Base-by-base conservation (phyloP, 306 rosid species). In the Ormosia semicastrata region DNA sequence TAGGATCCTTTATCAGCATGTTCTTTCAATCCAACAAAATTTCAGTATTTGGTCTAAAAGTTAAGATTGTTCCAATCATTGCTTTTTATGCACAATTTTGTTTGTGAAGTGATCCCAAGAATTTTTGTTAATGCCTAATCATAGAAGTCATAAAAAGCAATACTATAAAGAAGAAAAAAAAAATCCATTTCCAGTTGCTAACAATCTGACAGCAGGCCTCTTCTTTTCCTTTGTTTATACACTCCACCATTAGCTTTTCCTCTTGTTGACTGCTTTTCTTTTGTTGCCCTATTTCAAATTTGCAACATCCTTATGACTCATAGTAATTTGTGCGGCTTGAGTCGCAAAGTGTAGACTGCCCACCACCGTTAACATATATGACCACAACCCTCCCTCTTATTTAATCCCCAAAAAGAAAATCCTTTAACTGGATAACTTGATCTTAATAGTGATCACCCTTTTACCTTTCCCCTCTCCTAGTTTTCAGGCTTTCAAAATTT, bases 91-190 rank as follows among this genome's bases (percentile, higher is more conserved):
- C 83, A 83, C 82, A 80, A 82, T 86, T 85, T 88, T 83, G 91
- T 89, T 86, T 83, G 83, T 62, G 86, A 86, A 88, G 87, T 89
- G 92, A 95, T 95, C 96, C 97, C 93, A 87, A 90, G 72, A 78
- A 74, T 75, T 59, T 83, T 83, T 83, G 77, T 47, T 80, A 73
- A 85, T 68, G 79, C 82, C 85, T 83, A 90, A 90, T 89, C 97
- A 95, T 90, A 83, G 90, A 95, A 93, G 93, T 90, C 97, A 92
- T 85, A 89, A 88, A 93, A 93, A 92, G 93, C 88, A 88, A 90
- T 59, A 24, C 24, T 24, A 75, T 73, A 52, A 46, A 36, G 49
- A 78, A 82, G 58, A 84, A 83, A 80, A 77, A 52, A 58, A 81
- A 84, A 86, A 79, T 68, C 57, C 53, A 87, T 81, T 86, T 87